phyloP scores from a whole-genome alignment of 768 basidiomycete species.

The Calocera cornea region DNA sequence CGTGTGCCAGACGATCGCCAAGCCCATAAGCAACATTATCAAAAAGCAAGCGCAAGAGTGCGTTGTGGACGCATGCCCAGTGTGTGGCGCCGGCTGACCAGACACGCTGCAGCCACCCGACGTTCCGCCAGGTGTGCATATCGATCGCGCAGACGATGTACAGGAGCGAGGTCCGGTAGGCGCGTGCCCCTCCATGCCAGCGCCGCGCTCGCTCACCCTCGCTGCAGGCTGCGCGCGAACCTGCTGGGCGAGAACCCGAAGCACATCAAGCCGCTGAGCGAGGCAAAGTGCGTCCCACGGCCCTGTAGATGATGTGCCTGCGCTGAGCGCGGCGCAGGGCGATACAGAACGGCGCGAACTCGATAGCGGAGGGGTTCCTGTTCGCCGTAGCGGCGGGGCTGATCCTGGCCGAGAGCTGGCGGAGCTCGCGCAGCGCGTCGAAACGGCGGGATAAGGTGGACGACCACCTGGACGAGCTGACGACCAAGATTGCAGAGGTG shows the following conservation, averaged over 20 bases:
- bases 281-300: slow-evolving; percentile 47
- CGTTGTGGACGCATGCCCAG: slow-evolving; percentile 17
- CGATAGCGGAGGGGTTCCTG: slow-evolving; percentile 72
- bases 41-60: slow-evolving; percentile 63
- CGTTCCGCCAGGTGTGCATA: slow-evolving; percentile 57
- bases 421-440: slow-evolving; percentile 51
- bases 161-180: slow-evolving; percentile 44
- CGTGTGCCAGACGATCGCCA: slow-evolving; percentile 49
- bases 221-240: slow-evolving; percentile 41
- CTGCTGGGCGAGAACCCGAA: slow-evolving; percentile 65
- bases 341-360: slow-evolving; percentile 74
- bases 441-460: slow-evolving; percentile 40
- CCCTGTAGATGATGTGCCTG: slow-evolving; percentile 1
- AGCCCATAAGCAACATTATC: slow-evolving; percentile 57
- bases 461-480: slow-evolving; percentile 25
- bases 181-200: background rate
- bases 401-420: slow-evolving; percentile 66
- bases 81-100: background rate
- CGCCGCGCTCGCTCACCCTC: background rate
- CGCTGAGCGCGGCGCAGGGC: slow-evolving; percentile 35
- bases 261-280: slow-evolving; percentile 61
- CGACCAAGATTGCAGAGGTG: slow-evolving; percentile 17
- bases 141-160: slow-evolving; percentile 65
- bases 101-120: slow-evolving; percentile 42
- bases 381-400: slow-evolving; percentile 61